Base-by-base conservation (phyloP, 2,329 filamentous ascomycete genomes). In the Phyllosticta citribraziliensis region DNA sequence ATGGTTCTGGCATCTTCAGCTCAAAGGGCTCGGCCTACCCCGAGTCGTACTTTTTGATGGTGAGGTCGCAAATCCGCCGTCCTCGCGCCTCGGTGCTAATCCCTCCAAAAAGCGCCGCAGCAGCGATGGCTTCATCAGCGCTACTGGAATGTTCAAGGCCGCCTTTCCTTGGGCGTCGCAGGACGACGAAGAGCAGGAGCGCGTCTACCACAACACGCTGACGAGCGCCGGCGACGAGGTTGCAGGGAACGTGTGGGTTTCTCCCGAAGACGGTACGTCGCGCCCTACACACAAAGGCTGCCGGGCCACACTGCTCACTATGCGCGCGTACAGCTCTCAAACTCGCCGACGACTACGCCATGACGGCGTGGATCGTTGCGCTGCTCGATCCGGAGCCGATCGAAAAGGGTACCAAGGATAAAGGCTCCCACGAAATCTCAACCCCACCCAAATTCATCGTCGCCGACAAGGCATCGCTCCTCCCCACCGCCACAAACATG, bases 201-300 rank as follows among this genome's bases (percentile, higher is more conserved):
- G 89, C 71, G 85, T 82, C 69, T 92, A 91, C 75, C 87, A 99
- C 76, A 97, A 96, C 78, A 84, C 83, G 6, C 85, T 94, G 27
- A 76, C 84, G 35, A 88, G 88, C 30, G 95, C 92, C 10, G 96
- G 91, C 68, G 82, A 82, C 61, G 94, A 97, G 79, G 91, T 94
- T 30, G 94, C 94, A 25, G 94, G 94, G 54, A 99, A 97, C 74
- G 85, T 99, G 58, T 99, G 94, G 94, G 92, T 97, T 57, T 85
- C 91, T 55, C 91, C 93, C 5, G 81, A 87, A 66, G 78, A 84
- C 72, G 85, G 85, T 88, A 78, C 62, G 22, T 22, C 2, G 70
- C 56, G 17, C 22, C 24, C 4, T 11, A 9, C 11, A n/a, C 22
- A n/a, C 12, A 1, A 33, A 25, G 5, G 22, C 17, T 52, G 17